These are phyloP conservation scores for Penicillium dipodomyicola DNA, from an alignment of 495 filamentous ascomycete species.

Conservation along the genomic window DNA sequence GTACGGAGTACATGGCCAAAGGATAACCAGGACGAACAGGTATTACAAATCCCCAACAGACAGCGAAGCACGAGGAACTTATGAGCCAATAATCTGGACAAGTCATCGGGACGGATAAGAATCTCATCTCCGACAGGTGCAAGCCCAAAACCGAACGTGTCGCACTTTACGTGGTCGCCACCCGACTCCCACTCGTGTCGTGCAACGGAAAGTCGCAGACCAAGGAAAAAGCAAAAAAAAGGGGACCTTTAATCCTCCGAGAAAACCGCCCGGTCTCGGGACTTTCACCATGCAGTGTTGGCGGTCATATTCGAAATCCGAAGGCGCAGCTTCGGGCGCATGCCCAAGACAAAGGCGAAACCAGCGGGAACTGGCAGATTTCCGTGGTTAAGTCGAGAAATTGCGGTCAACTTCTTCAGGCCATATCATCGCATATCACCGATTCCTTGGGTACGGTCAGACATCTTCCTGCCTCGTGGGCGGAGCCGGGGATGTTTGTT, in stretches of 20 bases:
- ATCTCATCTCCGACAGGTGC: conserved; percentile 3
- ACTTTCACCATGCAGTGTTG: not conserved
- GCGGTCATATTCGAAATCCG: not conserved
- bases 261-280: not conserved
- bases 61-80: not conserved
- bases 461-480: not conserved
- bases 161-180: conserved; percentile 1
- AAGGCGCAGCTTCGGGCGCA: not conserved
- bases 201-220: not conserved
- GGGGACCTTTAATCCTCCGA: not conserved
- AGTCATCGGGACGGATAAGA: not conserved
- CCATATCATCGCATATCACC: not conserved
- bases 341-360: not conserved
- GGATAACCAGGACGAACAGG: not conserved
- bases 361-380: not conserved
- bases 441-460: not conserved
- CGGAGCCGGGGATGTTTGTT: not conserved
- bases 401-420: not conserved
- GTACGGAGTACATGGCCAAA: not conserved
- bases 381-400: not conserved
- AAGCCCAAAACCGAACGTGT: not conserved
- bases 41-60: not conserved
- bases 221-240: not conserved
- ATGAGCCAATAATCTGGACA: not conserved
- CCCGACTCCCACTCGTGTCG: not conserved